These are phyloP conservation scores for Thuja plicata DNA, from an alignment of 83 land plant species.

Conservation along the genomic window DNA sequence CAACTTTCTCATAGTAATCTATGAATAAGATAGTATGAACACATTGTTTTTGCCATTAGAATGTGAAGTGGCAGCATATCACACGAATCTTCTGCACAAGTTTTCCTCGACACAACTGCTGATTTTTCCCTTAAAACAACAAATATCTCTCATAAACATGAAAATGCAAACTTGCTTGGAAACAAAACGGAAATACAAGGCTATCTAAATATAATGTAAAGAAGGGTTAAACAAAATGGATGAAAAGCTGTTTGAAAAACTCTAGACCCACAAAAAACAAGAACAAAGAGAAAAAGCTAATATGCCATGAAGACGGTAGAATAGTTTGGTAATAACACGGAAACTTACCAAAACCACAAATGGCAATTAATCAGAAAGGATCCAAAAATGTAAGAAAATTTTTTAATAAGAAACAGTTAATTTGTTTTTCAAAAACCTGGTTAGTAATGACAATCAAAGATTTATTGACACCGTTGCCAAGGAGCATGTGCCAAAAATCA, in stretches of 20 bases:
- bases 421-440: neutral
- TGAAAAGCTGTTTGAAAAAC: neutral
- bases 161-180: neutral
- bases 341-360: neutral
- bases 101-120: neutral
- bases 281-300: neutral
- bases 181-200: neutral
- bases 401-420: neutral
- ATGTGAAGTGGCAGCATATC: neutral
- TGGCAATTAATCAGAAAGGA: neutral
- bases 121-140: neutral
- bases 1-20: neutral
- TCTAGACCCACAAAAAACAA: neutral
- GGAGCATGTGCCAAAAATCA: neutral
- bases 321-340: neutral
- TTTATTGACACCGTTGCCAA: neutral
- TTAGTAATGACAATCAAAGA: neutral
- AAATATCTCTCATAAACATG: neutral
- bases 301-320: neutral
- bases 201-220: neutral
- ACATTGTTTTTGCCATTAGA: neutral
- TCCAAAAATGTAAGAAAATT: neutral
- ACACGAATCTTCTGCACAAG: neutral
- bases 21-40: neutral
- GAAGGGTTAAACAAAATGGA: neutral